A percentile compares a stretch with the other conserved stretches of the same genome.
These are phyloP conservation scores for Athelia sp. DNA, from an alignment of 1,284 basidiomycete species.

Conservation along the genomic window DNA sequence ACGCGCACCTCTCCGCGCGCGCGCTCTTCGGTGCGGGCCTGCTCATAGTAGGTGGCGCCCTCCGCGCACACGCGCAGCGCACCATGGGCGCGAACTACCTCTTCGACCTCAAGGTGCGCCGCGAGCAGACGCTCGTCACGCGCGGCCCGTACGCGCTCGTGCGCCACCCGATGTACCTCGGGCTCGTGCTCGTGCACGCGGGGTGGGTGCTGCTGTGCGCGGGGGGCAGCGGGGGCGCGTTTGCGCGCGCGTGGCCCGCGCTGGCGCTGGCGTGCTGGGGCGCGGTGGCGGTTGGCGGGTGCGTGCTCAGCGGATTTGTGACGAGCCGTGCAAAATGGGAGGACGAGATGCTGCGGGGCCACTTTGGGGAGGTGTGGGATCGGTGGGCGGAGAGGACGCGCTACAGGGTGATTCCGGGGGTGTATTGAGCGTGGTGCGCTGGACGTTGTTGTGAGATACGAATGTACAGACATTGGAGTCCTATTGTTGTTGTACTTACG, in stretches of 20 bases:
- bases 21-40: neutral
- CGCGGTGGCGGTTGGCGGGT: neutral
- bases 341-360: neutral
- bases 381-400: too few relatives aligned
- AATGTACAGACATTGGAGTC: too few relatives aligned
- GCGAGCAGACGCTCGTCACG: slow-evolving; percentile 21
- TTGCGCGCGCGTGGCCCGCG: neutral
- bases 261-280: neutral
- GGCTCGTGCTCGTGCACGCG: neutral
- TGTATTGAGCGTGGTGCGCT: too few relatives aligned
- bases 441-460: too few relatives aligned
- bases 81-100: slow-evolving; percentile 20
- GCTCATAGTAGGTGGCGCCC: slow-evolving; percentile 6
- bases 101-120: slow-evolving; percentile 20
- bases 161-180: slow-evolving; percentile 24
- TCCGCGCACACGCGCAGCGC: slow-evolving; percentile 17
- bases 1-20: too few relatives aligned
- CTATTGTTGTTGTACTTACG: too few relatives aligned
- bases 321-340: neutral
- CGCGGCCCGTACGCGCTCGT: slow-evolving; percentile 20
- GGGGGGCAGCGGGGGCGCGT: neutral
- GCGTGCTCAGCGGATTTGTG: neutral
- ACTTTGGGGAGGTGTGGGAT: neutral
- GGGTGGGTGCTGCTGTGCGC: too few relatives aligned
- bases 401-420: too few relatives aligned